Percentiles rank a stretch among this genome's conserved stretches.
Conservation (phyloP, 2,329 filamentous ascomycete species). For the Epichloe glyceriae region DNA sequence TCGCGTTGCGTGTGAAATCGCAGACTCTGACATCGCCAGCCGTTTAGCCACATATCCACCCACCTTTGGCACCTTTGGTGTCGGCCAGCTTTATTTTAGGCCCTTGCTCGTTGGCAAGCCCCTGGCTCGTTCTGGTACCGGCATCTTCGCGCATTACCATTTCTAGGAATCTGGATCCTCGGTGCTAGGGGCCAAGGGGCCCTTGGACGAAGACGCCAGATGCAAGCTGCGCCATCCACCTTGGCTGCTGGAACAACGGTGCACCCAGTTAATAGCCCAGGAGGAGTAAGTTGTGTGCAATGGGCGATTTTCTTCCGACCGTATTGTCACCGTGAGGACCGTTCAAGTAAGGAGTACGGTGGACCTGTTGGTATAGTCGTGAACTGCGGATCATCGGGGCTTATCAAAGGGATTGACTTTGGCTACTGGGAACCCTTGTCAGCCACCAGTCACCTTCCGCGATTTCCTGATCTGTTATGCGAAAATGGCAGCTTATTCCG, state of each 20-base stretch:
- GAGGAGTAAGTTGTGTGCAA: too few species aligned
- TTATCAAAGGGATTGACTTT: too few species aligned
- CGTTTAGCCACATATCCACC: neutral
- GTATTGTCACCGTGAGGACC: too few species aligned
- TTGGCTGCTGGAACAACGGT: neutral
- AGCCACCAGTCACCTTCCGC: too few species aligned
- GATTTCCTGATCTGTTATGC: too few species aligned
- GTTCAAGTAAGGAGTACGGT: too few species aligned
- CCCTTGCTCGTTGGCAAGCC: neutral
- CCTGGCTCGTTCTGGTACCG: neutral
- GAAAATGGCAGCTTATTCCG: too few species aligned
- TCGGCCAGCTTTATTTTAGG: neutral
- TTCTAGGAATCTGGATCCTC: neutral
- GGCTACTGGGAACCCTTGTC: too few species aligned
- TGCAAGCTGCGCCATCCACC: neutral
- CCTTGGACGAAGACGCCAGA: neutral
- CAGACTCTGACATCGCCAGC: conserved; percentile 1
- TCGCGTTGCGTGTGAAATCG: neutral
- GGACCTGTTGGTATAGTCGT: too few species aligned
- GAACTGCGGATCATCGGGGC: too few species aligned
- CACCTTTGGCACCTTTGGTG: neutral
- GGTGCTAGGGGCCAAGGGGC: neutral
- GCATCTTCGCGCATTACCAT: neutral
- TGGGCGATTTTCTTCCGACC: too few species aligned
- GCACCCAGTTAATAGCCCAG: too few species aligned